Evolutionary conservation across 768 basidiomycete genomes (phyloP).

Genomic region (Zangia roseola): DNA sequence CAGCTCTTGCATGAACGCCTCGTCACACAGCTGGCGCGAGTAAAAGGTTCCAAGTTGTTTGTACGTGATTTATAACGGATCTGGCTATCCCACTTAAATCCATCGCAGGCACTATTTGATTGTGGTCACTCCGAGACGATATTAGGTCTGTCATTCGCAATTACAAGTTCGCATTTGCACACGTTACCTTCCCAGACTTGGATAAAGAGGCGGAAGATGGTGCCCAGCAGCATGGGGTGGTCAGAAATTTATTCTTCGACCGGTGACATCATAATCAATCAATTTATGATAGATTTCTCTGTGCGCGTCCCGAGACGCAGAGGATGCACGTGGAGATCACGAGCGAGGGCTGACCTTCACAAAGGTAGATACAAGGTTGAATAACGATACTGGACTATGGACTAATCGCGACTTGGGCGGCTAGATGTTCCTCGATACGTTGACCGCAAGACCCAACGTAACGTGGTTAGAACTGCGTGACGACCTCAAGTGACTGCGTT

Average conservation of each 20-base stretch:
- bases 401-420: not conserved
- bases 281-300: constrained; percentile 4
- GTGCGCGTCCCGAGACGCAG: constrained; percentile 6
- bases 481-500: not conserved
- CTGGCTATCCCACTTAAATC: not conserved
- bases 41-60: constrained; percentile 3
- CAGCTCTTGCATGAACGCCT: constrained; percentile 4
- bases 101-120: constrained; percentile 11
- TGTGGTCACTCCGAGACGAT: constrained; percentile 14
- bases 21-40: constrained; percentile 1
- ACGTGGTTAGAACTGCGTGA: constrained; percentile 1
- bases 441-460: not conserved
- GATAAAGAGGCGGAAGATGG: not conserved
- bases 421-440: not conserved
- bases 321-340: constrained; percentile 2
- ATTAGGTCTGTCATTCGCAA: constrained; percentile 2
- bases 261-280: not conserved
- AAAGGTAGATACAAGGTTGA: constrained; percentile 1
- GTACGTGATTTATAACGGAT: not conserved
- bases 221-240: not conserved
- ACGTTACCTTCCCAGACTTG: not conserved
- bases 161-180: not conserved
- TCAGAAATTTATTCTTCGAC: not conserved
- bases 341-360: constrained; percentile 2
- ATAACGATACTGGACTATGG: no score